These are phyloP conservation scores for Corymbia calophylla DNA, from an alignment of 441 rosid genomes.

Conservation along the genomic window DNA sequence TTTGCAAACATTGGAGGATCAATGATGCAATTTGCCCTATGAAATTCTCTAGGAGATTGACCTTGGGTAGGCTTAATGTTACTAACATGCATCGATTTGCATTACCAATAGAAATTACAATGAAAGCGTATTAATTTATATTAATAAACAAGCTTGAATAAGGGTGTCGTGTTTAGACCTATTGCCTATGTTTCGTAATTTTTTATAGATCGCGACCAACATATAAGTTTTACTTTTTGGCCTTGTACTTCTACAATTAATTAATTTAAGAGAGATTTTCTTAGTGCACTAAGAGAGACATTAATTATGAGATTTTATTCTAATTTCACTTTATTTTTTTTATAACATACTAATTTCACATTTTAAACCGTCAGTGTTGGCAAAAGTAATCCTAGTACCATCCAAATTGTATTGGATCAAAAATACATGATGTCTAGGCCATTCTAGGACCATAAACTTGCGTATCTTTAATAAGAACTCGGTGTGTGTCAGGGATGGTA, in stretches of 20 bases:
- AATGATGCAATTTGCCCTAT: too few species aligned
- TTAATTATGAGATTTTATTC: background rate
- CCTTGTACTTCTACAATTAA: too few species aligned
- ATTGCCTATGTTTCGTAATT: background rate
- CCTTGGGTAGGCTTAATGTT: background rate
- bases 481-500: background rate
- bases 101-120: rapidly evolving
- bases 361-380: background rate
- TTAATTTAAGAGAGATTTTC: background rate
- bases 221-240: too few species aligned
- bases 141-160: too few species aligned
- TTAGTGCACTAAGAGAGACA: background rate
- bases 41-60: too few species aligned
- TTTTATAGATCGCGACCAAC: background rate
- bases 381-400: background rate
- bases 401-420: background rate
- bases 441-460: background rate
- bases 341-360: background rate
- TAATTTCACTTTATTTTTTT: rapidly evolving
- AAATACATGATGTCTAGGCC: background rate
- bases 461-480: rapidly evolving
- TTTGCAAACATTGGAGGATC: too few species aligned
- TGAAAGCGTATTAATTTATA: rapidly evolving
- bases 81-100: rapidly evolving
- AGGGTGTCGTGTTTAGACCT: too few species aligned